These are phyloP conservation scores for Yarrowia bubula DNA, from an alignment of 805 yeast species.

Conservation along the genomic window DNA sequence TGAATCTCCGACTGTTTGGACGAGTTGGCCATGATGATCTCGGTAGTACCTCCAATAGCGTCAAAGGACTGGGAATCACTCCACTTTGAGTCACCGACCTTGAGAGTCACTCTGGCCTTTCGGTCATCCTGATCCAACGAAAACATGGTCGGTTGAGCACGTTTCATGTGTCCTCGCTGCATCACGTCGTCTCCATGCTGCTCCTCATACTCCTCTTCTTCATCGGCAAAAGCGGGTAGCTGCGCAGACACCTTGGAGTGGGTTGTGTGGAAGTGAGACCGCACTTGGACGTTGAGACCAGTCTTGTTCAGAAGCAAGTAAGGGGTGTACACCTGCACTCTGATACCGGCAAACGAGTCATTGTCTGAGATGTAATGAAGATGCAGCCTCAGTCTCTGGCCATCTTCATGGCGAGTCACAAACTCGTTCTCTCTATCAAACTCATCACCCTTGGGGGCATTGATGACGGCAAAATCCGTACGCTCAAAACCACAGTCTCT, in stretches of 20 bases:
- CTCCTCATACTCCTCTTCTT: conserved; percentile 27
- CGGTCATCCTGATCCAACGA: conserved; percentile 69
- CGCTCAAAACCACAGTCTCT: conserved; percentile 56
- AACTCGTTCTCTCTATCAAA: conserved; percentile 57
- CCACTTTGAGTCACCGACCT: conserved; percentile 66
- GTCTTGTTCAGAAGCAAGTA: conserved; percentile 81
- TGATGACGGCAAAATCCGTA: conserved; percentile 72
- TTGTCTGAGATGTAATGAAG: conserved; percentile 60
- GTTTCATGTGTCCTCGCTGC: conserved; percentile 37
- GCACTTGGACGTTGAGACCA: conserved; percentile 58
- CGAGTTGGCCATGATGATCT: conserved; percentile 44
- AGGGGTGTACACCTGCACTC: conserved; percentile 75
- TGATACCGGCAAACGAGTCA: conserved; percentile 52
- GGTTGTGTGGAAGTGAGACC: conserved; percentile 54
- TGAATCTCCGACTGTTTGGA: conserved; percentile 53
- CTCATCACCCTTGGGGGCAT: conserved; percentile 41
- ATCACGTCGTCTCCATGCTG: conserved; percentile 37
- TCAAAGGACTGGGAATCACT: conserved; percentile 79
- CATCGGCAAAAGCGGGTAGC: conserved; percentile 25
- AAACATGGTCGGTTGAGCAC: conserved; percentile 68
- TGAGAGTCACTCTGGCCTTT: conserved; percentile 62
- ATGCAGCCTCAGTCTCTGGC: conserved; percentile 62
- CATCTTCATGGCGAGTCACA: conserved; percentile 52
- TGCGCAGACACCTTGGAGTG: conserved; percentile 40
- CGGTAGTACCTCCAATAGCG: conserved; percentile 81